Conservation (phyloP, 1,284 basidiomycete genomes). For the Amylostereum areolatum region DNA sequence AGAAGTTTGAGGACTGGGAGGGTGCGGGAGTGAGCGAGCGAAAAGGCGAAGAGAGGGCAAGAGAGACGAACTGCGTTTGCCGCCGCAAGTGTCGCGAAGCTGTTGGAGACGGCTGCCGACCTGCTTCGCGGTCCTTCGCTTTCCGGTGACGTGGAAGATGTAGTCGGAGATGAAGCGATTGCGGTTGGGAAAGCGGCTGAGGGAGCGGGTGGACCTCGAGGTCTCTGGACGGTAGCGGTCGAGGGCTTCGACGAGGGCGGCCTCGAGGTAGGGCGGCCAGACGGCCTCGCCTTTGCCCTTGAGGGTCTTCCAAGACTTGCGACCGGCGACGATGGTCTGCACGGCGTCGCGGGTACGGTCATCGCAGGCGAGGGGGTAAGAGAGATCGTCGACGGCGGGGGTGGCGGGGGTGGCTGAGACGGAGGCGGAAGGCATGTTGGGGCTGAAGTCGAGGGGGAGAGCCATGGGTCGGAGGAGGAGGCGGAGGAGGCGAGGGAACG, state of each 20-base stretch:
- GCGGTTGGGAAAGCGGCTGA: conserved; percentile 67
- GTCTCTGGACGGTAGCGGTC: conserved; percentile 65
- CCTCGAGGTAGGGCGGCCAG: conserved; percentile 73
- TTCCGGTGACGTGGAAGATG: conserved; percentile 57
- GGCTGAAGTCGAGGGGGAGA: too few species aligned
- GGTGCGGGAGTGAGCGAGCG: neutral
- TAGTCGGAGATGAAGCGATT: conserved; percentile 71
- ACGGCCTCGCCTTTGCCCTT: conserved; percentile 63
- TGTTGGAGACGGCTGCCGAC: conserved; percentile 71
- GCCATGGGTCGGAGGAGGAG: too few species aligned
- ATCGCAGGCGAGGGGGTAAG: conserved; percentile 15
- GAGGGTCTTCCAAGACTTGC: conserved; percentile 71
- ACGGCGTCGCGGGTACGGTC: conserved; percentile 38
- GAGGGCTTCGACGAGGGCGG: conserved; percentile 66
- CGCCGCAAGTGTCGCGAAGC: conserved; percentile 59
- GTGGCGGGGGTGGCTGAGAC: neutral
- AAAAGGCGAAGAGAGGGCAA: neutral
- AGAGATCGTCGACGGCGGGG: conserved; percentile 14
- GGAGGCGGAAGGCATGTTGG: too few species aligned
- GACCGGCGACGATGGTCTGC: conserved; percentile 57
- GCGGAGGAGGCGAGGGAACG: too few species aligned
- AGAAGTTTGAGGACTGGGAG: conserved; percentile 25
- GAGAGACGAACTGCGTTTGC: conserved; percentile 50
- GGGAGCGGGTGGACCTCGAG: conserved; percentile 59
- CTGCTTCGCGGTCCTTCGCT: conserved; percentile 62